Evolutionary conservation across 2,329 filamentous ascomycete genomes (phyloP).

Genomic region (Exophiala spinifera): DNA sequence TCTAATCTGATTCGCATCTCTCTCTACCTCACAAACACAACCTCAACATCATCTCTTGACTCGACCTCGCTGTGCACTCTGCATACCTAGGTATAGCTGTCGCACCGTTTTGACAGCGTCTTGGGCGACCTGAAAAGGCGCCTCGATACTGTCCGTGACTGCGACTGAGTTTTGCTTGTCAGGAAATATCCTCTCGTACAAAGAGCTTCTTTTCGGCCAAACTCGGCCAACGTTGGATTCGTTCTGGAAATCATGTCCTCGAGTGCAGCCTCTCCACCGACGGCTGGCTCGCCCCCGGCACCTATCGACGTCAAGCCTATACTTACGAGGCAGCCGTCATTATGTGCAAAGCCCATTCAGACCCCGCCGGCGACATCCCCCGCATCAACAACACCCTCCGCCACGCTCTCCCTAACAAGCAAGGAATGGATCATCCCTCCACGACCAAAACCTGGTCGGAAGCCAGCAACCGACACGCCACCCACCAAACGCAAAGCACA

Average conservation of each 20-base stretch:
- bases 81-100: no score
- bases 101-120: no score
- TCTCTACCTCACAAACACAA: slow-evolving; percentile 11
- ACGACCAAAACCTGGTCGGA: slow-evolving; percentile 83
- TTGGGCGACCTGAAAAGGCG: not conserved
- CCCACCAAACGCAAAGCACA: slow-evolving; percentile 92
- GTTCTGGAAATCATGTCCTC: slow-evolving; percentile 14
- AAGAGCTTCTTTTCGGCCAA: slow-evolving; percentile 30
- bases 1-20: slow-evolving; percentile 33
- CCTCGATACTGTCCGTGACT: not conserved
- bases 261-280: slow-evolving; percentile 15
- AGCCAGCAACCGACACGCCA: slow-evolving; percentile 89
- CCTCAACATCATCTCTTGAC: not conserved
- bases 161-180: no score
- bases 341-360: slow-evolving; percentile 27
- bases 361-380: slow-evolving; percentile 30
- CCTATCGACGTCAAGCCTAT: slow-evolving; percentile 17
- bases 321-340: slow-evolving; percentile 22
- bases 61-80: not conserved
- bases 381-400: slow-evolving; percentile 37
- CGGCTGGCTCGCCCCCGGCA: slow-evolving; percentile 6
- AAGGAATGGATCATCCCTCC: slow-evolving; percentile 86
- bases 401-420: slow-evolving; percentile 61
- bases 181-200: no score
- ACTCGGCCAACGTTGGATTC: not conserved